Conservation (phyloP, 2,329 filamentous ascomycete genomes). For the Alternaria gaisen region DNA sequence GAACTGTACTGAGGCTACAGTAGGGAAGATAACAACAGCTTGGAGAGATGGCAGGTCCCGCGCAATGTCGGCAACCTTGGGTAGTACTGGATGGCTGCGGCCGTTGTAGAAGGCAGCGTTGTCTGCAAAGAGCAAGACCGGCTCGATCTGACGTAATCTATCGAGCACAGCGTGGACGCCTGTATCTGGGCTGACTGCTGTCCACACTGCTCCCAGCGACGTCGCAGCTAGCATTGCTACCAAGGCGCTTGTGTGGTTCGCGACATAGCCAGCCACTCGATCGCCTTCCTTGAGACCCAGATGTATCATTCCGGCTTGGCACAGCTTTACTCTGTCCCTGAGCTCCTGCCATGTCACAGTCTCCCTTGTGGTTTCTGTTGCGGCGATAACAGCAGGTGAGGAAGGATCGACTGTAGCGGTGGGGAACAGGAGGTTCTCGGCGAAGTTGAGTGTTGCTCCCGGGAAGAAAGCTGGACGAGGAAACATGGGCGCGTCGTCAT, state of each 20-base stretch:
- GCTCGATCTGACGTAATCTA: slow-evolving; percentile 83
- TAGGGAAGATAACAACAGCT: slow-evolving; percentile 77
- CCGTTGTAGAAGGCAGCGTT: slow-evolving; percentile 92
- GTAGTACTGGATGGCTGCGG: slow-evolving; percentile 80
- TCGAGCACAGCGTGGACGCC: slow-evolving; percentile 92
- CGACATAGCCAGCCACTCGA: slow-evolving; percentile 77
- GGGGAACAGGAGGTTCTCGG: slow-evolving; percentile 92
- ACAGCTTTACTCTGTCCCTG: slow-evolving; percentile 77
- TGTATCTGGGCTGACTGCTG: slow-evolving; percentile 89
- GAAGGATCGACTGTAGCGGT: slow-evolving; percentile 65
- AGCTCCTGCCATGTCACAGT: slow-evolving; percentile 80
- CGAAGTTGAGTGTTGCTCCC: slow-evolving; percentile 84
- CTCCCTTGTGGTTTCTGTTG: slow-evolving; percentile 75
- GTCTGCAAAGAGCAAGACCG: slow-evolving; percentile 83
- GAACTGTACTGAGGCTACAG: slow-evolving; percentile 58
- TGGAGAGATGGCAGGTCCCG: slow-evolving; percentile 71
- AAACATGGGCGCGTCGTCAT: slow-evolving; percentile 75
- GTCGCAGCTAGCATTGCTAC: slow-evolving; percentile 88
- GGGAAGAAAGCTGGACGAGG: slow-evolving; percentile 88
- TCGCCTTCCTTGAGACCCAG: slow-evolving; percentile 70
- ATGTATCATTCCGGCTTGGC: slow-evolving; percentile 73
- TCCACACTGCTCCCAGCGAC: slow-evolving; percentile 89
- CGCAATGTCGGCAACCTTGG: slow-evolving; percentile 82
- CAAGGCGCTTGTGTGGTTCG: slow-evolving; percentile 87
- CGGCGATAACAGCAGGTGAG: slow-evolving; percentile 77